A percentile compares a stretch with the other conserved stretches of the same genome.
These are phyloP conservation scores for Mycogone perniciosa DNA, from an alignment of 2,329 filamentous ascomycete genomes.

Conservation along the genomic window DNA sequence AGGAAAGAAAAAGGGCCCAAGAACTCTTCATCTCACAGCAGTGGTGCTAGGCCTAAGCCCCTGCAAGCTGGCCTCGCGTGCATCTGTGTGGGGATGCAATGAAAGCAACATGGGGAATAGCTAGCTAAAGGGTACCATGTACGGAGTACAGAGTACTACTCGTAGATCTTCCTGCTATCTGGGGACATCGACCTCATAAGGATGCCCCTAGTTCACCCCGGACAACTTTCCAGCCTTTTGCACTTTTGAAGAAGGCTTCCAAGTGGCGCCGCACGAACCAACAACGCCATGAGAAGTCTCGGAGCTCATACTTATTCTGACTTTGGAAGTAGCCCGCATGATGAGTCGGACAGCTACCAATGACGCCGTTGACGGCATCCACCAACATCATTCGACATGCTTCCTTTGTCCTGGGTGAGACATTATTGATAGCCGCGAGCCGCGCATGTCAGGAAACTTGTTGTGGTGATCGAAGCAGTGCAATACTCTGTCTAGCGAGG, in stretches of 20 bases:
- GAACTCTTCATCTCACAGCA: too few species aligned
- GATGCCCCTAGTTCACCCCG: background rate
- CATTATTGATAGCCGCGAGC: background rate
- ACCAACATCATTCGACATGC: background rate
- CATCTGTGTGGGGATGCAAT: background rate
- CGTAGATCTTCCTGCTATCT: background rate
- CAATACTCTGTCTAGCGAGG: background rate
- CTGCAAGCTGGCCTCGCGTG: background rate
- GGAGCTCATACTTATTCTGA: constrained; percentile 4
- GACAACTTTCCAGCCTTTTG: background rate
- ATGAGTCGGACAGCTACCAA: background rate
- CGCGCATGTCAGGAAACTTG: too few species aligned
- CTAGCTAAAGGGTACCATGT: background rate
- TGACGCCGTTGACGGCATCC: constrained; percentile 6
- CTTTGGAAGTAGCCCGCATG: background rate
- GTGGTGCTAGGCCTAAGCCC: background rate
- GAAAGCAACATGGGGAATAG: background rate
- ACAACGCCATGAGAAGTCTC: constrained; percentile 2
- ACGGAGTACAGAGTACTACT: too few species aligned
- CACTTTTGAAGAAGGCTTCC: background rate
- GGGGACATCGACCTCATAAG: background rate
- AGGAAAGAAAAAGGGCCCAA: too few species aligned
- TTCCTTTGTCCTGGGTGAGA: background rate
- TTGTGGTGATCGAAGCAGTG: too few species aligned
- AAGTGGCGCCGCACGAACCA: constrained; percentile 1